Base-by-base conservation (phyloP, 2,329 filamentous ascomycete species). In the Talaromyces sp. region DNA sequence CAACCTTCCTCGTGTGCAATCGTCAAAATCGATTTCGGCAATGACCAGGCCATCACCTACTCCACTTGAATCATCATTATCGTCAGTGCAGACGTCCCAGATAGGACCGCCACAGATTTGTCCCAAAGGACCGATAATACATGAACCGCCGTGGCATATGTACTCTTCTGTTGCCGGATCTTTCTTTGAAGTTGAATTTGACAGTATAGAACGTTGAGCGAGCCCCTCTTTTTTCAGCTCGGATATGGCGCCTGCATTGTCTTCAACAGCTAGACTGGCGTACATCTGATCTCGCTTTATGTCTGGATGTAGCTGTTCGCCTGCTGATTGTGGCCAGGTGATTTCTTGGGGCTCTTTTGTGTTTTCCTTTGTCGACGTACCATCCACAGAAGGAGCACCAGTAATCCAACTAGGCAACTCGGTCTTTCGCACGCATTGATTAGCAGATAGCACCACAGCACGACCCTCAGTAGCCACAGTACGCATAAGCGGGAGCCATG, bases 371-470 rank as follows among this genome's bases (percentile, higher is more conserved):
- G 19, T 10, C 17, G 25, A 19, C 19, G 10, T 19, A 22, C 22
- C 22, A 54, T 41, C 22, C 13, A 7, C 17, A 58, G 17, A 57
- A 22, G 9, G 27, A 43, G 19, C 3, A 1, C 31, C 57, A 0
- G 76, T 82, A 35, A 89, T 84, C 86, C 86, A 89, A 5, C 72
- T 74, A 0, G 87, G 87, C 2, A 89, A 73, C 66, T 88, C 79
- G 54, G 82, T 84, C 68, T 80, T 82, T 67, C 83, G 85, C 3
- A 91, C 85, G 73, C 90, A 93, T 82, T 96, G 93, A 76, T 97
- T 97, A 52, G 91, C 88, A 73, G 87, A 92, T 3, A 97, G 80
- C 19, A 97, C 93, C 70, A 96, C 93, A 70, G 91, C 91, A 22
- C 93, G 84, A 0, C 93, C 91, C 77, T 98, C 94, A 62, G 87